phyloP scores from a whole-genome alignment of 202 grass and related monocot species.

The Dendrocalamus latiflorus region DNA sequence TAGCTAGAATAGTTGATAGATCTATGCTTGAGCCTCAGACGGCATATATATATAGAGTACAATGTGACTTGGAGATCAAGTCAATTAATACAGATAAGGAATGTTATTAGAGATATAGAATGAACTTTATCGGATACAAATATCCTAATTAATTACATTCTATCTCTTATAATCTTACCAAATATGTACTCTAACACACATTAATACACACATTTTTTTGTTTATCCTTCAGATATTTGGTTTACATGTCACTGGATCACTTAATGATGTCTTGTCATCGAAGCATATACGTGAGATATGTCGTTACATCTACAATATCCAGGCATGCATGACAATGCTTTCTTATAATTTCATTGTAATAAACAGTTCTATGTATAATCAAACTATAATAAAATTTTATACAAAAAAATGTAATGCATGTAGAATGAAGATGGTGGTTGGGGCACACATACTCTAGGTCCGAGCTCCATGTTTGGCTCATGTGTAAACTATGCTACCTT shows the following conservation, averaged over 20 bases:
- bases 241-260: neutral
- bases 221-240: neutral
- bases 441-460: neutral
- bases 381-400: neutral
- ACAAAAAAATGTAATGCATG: neutral
- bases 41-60: too few species aligned
- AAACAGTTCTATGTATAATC: neutral
- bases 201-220: neutral
- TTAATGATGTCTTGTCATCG: neutral
- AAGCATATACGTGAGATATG: conserved; percentile 12
- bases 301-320: conserved; percentile 11
- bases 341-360: neutral
- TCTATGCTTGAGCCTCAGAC: too few species aligned
- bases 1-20: too few species aligned
- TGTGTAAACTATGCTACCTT: conserved; percentile 3
- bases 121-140: too few species aligned
- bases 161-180: too few species aligned
- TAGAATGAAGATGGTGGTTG: neutral
- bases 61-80: too few species aligned
- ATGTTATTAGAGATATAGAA: too few species aligned
- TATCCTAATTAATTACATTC: too few species aligned
- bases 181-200: too few species aligned
- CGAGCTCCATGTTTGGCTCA: conserved; percentile 12
- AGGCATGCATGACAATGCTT: neutral
- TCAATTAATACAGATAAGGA: too few species aligned